A percentile compares a stretch with the other conserved stretches of the same genome.
phyloP scores from a whole-genome alignment of 306 rosid genomes.

The Carpinus viminea region DNA sequence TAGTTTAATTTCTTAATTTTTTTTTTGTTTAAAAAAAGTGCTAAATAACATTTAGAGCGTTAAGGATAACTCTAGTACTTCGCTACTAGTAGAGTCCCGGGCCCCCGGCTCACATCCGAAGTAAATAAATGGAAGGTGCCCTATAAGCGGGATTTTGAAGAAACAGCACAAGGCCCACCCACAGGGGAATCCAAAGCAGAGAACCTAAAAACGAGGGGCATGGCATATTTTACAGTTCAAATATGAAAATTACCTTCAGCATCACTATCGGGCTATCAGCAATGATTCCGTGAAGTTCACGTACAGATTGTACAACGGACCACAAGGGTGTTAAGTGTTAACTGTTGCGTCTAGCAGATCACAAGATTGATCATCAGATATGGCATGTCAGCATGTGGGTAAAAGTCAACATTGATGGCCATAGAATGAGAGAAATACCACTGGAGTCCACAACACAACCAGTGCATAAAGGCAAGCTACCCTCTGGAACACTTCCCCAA shows the following conservation, averaged over 20 bases:
- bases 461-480: too few species aligned
- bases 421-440: too few species aligned
- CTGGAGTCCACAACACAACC: too few species aligned
- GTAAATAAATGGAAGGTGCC: not conserved
- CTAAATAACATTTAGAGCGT: too few species aligned
- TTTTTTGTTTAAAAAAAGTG: too few species aligned
- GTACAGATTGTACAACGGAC: slow-evolving; percentile 18
- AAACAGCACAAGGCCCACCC: slow-evolving; percentile 12
- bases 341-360: not conserved
- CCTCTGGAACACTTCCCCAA: too few species aligned
- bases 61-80: too few species aligned
- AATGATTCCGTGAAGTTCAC: slow-evolving; percentile 7
- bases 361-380: slow-evolving; percentile 15
- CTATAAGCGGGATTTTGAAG: not conserved
- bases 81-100: too few species aligned
- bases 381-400: not conserved
- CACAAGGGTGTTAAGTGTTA: not conserved
- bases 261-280: not conserved
- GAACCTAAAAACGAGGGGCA: too few species aligned
- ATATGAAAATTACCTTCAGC: not conserved
- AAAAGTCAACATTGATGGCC: slow-evolving; percentile 9
- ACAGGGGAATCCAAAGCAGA: not conserved
- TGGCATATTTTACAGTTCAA: not conserved
- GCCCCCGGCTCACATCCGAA: not conserved
- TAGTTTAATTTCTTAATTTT: too few species aligned